Percentiles rank a stretch among this genome's conserved stretches.
Conservation (phyloP, 805 yeast species). For the Tetrapisispora iriomotensis region DNA sequence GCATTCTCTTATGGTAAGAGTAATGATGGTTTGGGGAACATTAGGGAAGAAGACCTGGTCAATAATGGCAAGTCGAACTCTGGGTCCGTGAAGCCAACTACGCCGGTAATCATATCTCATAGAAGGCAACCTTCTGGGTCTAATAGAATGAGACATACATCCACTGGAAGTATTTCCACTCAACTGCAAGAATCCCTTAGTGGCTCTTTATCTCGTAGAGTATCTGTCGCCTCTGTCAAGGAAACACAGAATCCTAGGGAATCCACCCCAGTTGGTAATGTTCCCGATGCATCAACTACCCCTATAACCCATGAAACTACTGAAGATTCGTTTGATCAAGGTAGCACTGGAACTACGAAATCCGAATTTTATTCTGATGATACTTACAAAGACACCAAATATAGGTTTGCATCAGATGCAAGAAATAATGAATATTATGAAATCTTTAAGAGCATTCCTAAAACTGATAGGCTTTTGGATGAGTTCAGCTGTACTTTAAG, state of each 20-base stretch:
- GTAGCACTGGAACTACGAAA: neutral
- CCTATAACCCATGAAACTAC: too few relatives aligned
- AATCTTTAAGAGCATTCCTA: conserved; percentile 57
- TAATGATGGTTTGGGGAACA: neutral
- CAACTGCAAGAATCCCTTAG: neutral
- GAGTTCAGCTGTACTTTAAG: conserved; percentile 88
- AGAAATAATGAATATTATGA: conserved; percentile 72
- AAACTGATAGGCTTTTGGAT: conserved; percentile 64
- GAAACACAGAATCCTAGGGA: too few relatives aligned
- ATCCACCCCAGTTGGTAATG: too few relatives aligned
- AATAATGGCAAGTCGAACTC: neutral
- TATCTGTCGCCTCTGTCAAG: too few relatives aligned
- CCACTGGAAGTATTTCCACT: conserved; percentile 6
- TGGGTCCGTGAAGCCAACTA: neutral
- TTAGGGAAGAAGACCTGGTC: neutral
- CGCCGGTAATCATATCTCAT: conserved; percentile 26
- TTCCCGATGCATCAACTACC: too few relatives aligned
- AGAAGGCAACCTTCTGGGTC: conserved; percentile 19
- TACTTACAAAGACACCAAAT: conserved; percentile 45
- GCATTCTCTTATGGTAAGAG: conserved; percentile 2
- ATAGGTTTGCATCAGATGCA: conserved; percentile 52
- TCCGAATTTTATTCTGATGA: conserved; percentile 42
- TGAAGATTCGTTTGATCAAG: neutral
- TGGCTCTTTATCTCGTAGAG: neutral
- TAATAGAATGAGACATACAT: conserved; percentile 4